A percentile compares a stretch with the other conserved stretches of the same genome.
Conservation (phyloP, 139 green algal genomes). For the Haematococcus lacustris region DNA sequence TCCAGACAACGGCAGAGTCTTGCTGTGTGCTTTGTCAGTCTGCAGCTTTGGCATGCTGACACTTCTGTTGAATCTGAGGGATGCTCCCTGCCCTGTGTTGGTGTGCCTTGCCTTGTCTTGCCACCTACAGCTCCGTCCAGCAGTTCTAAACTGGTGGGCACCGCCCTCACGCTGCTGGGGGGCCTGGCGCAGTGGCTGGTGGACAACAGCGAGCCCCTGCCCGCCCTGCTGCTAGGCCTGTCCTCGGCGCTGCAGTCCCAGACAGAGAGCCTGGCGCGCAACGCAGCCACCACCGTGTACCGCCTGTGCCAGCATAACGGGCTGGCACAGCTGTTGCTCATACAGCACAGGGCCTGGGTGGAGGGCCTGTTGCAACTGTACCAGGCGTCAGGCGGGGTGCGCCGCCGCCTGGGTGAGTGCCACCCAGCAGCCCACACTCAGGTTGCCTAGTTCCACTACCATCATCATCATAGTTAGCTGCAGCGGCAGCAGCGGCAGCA, state of each 20-base stretch:
- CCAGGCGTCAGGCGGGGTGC: slow-evolving; percentile 7
- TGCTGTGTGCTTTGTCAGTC: too few species aligned
- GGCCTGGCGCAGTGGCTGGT: slow-evolving; percentile 39
- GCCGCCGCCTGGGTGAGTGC: slow-evolving; percentile 8
- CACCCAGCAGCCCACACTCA: neutral
- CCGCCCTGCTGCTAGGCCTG: slow-evolving; percentile 24
- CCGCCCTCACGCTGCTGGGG: slow-evolving; percentile 51
- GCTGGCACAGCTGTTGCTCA: slow-evolving; percentile 23
- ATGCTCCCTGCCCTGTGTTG: too few species aligned
- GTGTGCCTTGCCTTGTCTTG: neutral
- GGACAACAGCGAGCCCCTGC: slow-evolving; percentile 9
- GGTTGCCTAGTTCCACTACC: too few species aligned
- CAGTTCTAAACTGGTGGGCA: slow-evolving; percentile 55
- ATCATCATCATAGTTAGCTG: too few species aligned
- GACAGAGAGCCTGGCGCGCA: slow-evolving; percentile 48
- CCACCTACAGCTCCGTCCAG: slow-evolving; percentile 8
- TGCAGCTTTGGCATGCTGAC: too few species aligned
- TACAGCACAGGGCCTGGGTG: slow-evolving; percentile 19
- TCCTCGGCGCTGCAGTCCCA: slow-evolving; percentile 7
- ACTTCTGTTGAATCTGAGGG: too few species aligned
- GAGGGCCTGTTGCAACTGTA: slow-evolving; percentile 25
- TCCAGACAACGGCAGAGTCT: too few species aligned
- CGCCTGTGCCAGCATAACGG: slow-evolving; percentile 22
- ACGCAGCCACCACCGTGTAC: slow-evolving; percentile 43
- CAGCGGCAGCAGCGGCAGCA: too few species aligned